These are phyloP conservation scores for Boletus nobilissimus DNA, from an alignment of 1,284 basidiomycete species.

Conservation along the genomic window DNA sequence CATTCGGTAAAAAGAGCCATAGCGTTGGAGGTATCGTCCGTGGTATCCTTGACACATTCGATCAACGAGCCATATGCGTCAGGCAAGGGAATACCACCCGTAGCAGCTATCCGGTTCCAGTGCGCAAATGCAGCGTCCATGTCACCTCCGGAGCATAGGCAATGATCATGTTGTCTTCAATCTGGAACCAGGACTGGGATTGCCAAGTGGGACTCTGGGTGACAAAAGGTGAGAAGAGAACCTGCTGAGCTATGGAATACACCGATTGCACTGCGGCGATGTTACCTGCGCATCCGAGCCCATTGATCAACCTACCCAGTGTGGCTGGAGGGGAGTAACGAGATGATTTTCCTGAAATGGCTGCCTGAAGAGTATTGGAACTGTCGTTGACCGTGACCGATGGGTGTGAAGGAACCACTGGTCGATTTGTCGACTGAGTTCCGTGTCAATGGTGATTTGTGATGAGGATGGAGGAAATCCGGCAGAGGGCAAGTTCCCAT, in stretches of 20 bases:
- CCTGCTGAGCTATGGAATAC: conserved; percentile 77
- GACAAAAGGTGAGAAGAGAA: conserved; percentile 55
- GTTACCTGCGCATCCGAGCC: conserved; percentile 71
- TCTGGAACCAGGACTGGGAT: conserved; percentile 73
- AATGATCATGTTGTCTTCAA: conserved; percentile 92
- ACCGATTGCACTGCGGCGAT: conserved; percentile 70
- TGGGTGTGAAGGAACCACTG: conserved; percentile 51
- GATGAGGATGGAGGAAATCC: conserved; percentile 30
- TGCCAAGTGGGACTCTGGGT: conserved; percentile 60
- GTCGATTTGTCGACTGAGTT: conserved; percentile 53
- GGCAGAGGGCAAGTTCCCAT: conserved; percentile 21
- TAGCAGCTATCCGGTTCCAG: conserved; percentile 79
- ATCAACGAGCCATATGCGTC: conserved; percentile 94
- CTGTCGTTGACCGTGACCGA: conserved; percentile 45
- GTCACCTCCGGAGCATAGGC: conserved; percentile 82
- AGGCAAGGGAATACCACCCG: conserved; percentile 82
- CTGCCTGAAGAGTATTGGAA: conserved; percentile 53
- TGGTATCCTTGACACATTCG: conserved; percentile 88
- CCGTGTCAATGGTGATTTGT: conserved; percentile 37
- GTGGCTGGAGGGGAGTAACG: conserved; percentile 63
- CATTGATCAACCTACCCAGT: conserved; percentile 73
- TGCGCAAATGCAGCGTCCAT: conserved; percentile 85
- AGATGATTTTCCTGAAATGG: conserved; percentile 45
- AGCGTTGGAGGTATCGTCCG: conserved; percentile 91
- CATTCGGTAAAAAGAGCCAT: conserved; percentile 86